Conservation (phyloP, 2,329 filamentous ascomycete species). For the Alternaria rosae region DNA sequence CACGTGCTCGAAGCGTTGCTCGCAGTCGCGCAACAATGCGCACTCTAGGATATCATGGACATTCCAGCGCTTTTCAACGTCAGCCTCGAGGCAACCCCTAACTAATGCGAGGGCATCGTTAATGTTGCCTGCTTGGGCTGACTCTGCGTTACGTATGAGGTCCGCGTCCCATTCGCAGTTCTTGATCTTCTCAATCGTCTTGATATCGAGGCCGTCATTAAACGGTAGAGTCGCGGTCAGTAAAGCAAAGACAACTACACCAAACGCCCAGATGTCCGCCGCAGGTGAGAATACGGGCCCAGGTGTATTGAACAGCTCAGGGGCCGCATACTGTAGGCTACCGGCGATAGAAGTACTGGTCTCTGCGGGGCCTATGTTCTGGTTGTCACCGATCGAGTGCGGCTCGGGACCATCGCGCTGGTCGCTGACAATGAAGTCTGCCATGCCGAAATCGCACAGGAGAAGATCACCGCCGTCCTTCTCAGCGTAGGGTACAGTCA, state of each 20-base stretch:
- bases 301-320: constrained; percentile 55
- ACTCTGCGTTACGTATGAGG: constrained; percentile 56
- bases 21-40: constrained; percentile 59
- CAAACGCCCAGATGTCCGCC: constrained; percentile 73
- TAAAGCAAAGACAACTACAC: constrained; percentile 68
- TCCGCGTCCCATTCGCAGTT: constrained; percentile 66
- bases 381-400: constrained; percentile 50
- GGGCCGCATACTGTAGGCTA: constrained; percentile 64
- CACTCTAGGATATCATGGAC: constrained; percentile 64
- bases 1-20: constrained; percentile 37
- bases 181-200: constrained; percentile 66
- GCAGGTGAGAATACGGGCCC: constrained; percentile 58
- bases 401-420: constrained; percentile 60
- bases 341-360: constrained; percentile 66
- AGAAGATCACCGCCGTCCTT: constrained; percentile 64
- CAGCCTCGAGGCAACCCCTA: constrained; percentile 65
- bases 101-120: constrained; percentile 64
- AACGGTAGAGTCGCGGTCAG: constrained; percentile 69
- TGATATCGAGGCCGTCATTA: constrained; percentile 65
- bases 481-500: constrained; percentile 57
- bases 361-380: constrained; percentile 62
- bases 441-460: constrained; percentile 74
- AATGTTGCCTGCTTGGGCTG: constrained; percentile 44
- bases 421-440: constrained; percentile 69
- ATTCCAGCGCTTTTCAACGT: constrained; percentile 63